Percentiles rank a stretch among this genome's conserved stretches.
phyloP scores from a whole-genome alignment of 768 basidiomycete genomes.

The Cystobasidiopsis lactophilus region DNA sequence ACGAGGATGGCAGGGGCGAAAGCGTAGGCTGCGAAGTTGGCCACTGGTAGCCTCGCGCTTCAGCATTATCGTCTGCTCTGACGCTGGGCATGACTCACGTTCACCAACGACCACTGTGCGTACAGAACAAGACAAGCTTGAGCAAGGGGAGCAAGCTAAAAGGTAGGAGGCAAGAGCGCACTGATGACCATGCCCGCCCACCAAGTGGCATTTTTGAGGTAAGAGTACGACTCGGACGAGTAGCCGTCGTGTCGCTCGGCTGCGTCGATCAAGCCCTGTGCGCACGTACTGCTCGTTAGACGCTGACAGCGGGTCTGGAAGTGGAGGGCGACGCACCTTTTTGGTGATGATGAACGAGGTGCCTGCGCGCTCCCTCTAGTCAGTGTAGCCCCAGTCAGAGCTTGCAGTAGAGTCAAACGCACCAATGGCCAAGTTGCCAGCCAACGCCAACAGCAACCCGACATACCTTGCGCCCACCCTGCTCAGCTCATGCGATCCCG shows the following conservation, averaged over 20 bases:
- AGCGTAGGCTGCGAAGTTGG: conserved; percentile 77
- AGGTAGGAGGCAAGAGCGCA: conserved; percentile 35
- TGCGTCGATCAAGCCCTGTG: conserved; percentile 72
- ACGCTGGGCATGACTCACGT: conserved; percentile 38
- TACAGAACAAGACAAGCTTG: background rate
- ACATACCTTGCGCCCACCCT: too few species aligned
- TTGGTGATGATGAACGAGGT: conserved; percentile 97
- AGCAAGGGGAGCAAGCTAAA: background rate
- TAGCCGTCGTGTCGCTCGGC: conserved; percentile 29
- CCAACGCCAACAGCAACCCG: too few species aligned
- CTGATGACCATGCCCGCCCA: conserved; percentile 86
- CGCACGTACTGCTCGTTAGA: background rate
- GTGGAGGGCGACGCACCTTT: conserved; percentile 39
- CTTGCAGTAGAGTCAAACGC: too few species aligned
- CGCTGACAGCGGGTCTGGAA: background rate
- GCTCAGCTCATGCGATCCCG: too few species aligned
- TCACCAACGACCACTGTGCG: conserved; percentile 70
- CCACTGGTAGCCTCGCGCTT: conserved; percentile 23
- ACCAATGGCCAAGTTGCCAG: too few species aligned
- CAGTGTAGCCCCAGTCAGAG: too few species aligned
- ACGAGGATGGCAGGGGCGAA: conserved; percentile 95
- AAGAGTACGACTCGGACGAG: conserved; percentile 63
- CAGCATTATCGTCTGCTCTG: background rate
- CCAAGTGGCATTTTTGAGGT: conserved; percentile 82
- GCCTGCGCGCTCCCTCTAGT: conserved; percentile 63